Percentiles rank a stretch among this genome's conserved stretches.
These are phyloP conservation scores for Phytophthora pinifolia DNA, from an alignment of 352 stramenopile species.

Conservation along the genomic window DNA sequence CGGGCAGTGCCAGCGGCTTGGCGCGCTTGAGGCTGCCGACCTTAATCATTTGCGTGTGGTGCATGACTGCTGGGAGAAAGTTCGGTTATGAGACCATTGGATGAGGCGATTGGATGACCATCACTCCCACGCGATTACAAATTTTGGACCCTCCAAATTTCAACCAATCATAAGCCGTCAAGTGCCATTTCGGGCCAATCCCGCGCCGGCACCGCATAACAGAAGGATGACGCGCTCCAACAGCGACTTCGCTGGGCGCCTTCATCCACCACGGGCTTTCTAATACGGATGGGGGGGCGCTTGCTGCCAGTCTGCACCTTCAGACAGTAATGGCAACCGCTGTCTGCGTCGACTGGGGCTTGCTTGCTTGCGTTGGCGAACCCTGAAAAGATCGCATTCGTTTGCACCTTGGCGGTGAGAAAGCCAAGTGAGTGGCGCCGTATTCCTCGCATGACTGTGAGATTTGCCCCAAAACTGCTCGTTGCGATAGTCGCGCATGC, in stretches of 20 bases:
- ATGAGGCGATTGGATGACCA: slow-evolving; percentile 1
- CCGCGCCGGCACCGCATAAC: background rate
- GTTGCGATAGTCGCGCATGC: background rate
- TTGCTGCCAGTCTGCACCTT: too few species aligned
- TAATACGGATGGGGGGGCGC: too few species aligned
- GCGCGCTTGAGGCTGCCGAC: slow-evolving; percentile 23
- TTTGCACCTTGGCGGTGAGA: too few species aligned
- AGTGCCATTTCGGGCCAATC: slow-evolving; percentile 8
- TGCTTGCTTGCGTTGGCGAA: too few species aligned
- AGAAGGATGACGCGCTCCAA: too few species aligned
- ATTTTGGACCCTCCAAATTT: background rate
- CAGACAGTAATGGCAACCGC: too few species aligned
- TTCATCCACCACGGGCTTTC: too few species aligned
- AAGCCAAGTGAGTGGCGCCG: background rate
- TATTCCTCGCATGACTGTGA: background rate
- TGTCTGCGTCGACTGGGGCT: too few species aligned
- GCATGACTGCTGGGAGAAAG: background rate
- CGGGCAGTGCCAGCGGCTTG: slow-evolving; percentile 23
- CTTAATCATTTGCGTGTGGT: slow-evolving; percentile 7
- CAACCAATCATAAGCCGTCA: background rate
- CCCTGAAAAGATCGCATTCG: too few species aligned
- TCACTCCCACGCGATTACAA: slow-evolving; percentile 6
- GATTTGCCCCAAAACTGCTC: background rate
- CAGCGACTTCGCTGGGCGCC: background rate
- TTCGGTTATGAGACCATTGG: slow-evolving; percentile 6